Evolutionary conservation across 2,329 filamentous ascomycete species (phyloP).

Genomic region (Cercospora zeae-maydis): DNA sequence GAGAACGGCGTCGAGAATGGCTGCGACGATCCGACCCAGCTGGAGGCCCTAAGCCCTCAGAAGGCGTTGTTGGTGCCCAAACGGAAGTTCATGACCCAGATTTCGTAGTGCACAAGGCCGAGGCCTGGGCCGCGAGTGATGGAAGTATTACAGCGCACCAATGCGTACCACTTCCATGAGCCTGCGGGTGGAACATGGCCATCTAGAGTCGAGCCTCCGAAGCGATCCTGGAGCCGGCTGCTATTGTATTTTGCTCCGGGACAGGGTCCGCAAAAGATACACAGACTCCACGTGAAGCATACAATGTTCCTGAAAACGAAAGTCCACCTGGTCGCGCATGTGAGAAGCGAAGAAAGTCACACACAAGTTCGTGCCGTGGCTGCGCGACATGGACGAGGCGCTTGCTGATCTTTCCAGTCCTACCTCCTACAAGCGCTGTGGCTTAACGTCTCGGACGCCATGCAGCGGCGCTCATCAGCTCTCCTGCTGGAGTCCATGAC

Average conservation of each 20-base stretch:
- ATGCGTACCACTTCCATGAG: not conserved
- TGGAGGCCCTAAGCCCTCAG: not conserved
- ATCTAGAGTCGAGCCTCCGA: not conserved
- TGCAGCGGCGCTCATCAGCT: not conserved
- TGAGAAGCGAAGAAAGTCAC: not conserved
- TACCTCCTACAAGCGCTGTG: not conserved
- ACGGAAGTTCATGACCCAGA: not conserved
- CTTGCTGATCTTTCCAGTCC: not conserved
- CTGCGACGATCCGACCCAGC: not conserved
- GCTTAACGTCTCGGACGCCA: not conserved
- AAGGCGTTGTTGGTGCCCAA: not conserved
- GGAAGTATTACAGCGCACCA: not conserved
- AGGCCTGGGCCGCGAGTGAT: not conserved
- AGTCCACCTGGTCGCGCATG: not conserved
- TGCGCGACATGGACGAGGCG: not conserved
- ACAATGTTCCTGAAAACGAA: not conserved
- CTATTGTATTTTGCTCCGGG: not conserved
- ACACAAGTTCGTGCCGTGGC: not conserved
- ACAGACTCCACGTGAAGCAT: not conserved
- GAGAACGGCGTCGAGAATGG: not conserved
- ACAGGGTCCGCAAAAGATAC: not conserved
- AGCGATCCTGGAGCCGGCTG: not conserved
- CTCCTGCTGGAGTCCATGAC: not conserved
- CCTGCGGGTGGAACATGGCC: not conserved
- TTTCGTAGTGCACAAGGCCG: not conserved